Base-by-base conservation (phyloP, 805 yeast genomes). In the Yarrowia divulgata region DNA sequence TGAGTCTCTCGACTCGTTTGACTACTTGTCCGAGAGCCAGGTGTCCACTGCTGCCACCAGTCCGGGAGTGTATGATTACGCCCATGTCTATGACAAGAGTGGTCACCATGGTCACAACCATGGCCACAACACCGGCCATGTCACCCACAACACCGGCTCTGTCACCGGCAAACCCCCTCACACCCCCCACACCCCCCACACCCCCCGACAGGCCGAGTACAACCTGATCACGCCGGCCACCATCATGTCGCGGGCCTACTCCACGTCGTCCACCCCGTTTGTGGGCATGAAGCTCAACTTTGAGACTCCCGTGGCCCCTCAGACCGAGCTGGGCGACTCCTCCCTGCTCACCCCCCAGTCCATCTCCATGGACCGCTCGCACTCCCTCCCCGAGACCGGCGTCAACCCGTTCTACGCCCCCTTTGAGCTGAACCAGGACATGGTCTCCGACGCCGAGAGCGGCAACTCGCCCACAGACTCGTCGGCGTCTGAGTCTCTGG, bases 1-100 rank as follows among this genome's bases (percentile, higher is more conserved):
- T 45, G 66, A 58, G 32, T 58, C 66, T 13, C 66, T 58, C 16
- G 66, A 58, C 66, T 58, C 66, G 66, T 58, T 58, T 32, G 66
- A 58, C 50, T 58, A 58, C 52, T 14, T 58, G 40, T 32, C 42
- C 40, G 66, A 58, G 50, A 32, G 34, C 42, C 50, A 42, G 52
- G 66, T 58, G 40, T 19, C 37, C 19, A 58, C 66, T 3, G 66
- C 66, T 9, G 66, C 66, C 66, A 58, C 66, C 34, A 32, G 42
- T 13, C 66, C 66, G 9, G 66, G 66, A 2, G 48, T 42, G 3
- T 57, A 14, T 42, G 49, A 42, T 23, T 45, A 45, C n/a, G n/a
- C n/a, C 10, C 8, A 29, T 9, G 13, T 10, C n/a, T 40, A 14
- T 40, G 43, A 40, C 43, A 40, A 40, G 43, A 9, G 42, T 39